Evolutionary conservation across 2,329 filamentous ascomycete species (phyloP).

Genomic region (Neonectria coccinea): DNA sequence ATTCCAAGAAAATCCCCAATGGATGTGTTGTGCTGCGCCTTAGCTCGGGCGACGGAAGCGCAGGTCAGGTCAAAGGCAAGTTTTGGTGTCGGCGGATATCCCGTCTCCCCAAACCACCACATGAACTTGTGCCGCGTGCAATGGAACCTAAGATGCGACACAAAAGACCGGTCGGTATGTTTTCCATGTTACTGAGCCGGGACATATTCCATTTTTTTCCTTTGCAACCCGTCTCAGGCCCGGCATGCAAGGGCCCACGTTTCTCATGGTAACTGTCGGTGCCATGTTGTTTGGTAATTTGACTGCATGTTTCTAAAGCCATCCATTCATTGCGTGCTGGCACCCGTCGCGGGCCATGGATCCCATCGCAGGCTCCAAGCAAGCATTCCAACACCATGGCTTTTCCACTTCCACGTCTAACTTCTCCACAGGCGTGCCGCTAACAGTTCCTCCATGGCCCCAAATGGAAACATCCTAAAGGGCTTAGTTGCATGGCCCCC

Average conservation of each 20-base stretch:
- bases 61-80: not conserved
- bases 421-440: slow-evolving; percentile 32
- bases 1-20: slow-evolving; percentile 28
- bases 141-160: not conserved
- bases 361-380: slow-evolving; percentile 20
- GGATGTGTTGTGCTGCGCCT: slow-evolving; percentile 10
- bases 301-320: slow-evolving; percentile 11
- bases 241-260: not conserved
- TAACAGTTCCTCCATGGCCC: slow-evolving; percentile 26
- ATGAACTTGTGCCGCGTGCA: not conserved
- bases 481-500: slow-evolving; percentile 38
- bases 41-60: not conserved
- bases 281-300: not conserved
- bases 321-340: slow-evolving; percentile 18
- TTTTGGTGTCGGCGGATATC: not conserved
- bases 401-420: slow-evolving; percentile 9
- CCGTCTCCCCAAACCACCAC: slow-evolving; percentile 4
- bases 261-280: slow-evolving; percentile 1
- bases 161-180: not conserved
- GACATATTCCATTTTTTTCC: not conserved
- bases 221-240: not conserved
- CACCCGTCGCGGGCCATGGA: slow-evolving; percentile 18
- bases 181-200: not conserved
- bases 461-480: slow-evolving; percentile 29
- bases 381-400: slow-evolving; percentile 18